These are phyloP conservation scores for Fusarium musae DNA, from an alignment of 2,329 filamentous ascomycete species.

Conservation along the genomic window DNA sequence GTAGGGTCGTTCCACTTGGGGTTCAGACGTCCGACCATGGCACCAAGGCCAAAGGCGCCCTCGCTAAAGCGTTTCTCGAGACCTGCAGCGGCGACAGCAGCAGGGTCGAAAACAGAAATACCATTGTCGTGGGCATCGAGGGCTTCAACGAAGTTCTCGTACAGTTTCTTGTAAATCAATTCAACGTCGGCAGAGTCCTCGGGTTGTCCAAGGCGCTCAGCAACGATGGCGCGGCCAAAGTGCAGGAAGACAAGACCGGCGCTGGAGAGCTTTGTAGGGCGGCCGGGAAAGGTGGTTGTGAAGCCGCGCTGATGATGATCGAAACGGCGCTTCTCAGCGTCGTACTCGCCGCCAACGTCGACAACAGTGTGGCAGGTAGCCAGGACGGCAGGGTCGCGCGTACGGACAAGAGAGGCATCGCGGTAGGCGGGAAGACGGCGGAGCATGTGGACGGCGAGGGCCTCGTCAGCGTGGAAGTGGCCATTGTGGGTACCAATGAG, in stretches of 20 bases:
- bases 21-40: conserved; percentile 84
- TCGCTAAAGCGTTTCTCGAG: conserved; percentile 86
- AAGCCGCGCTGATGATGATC: conserved; percentile 99
- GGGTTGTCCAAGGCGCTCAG: conserved; percentile 61
- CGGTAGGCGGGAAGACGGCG: conserved; percentile 86
- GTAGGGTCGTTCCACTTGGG: conserved; percentile 78
- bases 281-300: conserved; percentile 82
- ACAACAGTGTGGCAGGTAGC: conserved; percentile 92
- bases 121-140: conserved; percentile 99
- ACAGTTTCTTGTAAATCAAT: conserved; percentile 87
- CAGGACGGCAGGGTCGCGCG: conserved; percentile 83
- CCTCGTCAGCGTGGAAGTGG: conserved; percentile 99
- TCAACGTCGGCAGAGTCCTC: conserved; percentile 74
- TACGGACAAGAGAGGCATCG: conserved; percentile 80
- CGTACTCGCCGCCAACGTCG: conserved; percentile 96
- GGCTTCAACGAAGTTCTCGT: conserved; percentile 93
- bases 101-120: conserved; percentile 82
- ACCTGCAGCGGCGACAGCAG: conserved; percentile 73
- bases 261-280: conserved; percentile 88
- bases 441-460: conserved; percentile 95
- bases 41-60: conserved; percentile 84
- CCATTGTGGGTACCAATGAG: conserved; percentile 96
- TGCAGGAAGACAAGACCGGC: conserved; percentile 96
- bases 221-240: conserved; percentile 88
- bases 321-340: conserved; percentile 79